Conservation (phyloP, 345 rosid genomes). For the Rhizophora mangle region DNA sequence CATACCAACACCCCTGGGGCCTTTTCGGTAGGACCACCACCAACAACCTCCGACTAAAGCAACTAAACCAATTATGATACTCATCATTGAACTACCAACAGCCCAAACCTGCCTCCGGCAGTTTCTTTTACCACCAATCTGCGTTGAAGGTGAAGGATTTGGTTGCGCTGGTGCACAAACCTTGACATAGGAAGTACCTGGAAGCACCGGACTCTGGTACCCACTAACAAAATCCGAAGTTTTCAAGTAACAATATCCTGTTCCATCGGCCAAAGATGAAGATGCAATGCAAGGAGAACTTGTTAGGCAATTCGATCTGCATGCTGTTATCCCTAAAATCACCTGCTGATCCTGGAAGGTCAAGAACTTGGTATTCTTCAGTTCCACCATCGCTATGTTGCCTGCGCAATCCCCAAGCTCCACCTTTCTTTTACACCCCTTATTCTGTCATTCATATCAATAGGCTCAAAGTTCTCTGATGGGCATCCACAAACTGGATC, state of each 20-base stretch:
- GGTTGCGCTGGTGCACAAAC: slow-evolving; percentile 49
- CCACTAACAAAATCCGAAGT: slow-evolving; percentile 49
- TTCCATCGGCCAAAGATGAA: slow-evolving; percentile 53
- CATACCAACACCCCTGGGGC: slow-evolving; percentile 33
- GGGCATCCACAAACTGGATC: slow-evolving; percentile 59
- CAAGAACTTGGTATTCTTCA: slow-evolving; percentile 41
- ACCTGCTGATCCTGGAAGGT: slow-evolving; percentile 34
- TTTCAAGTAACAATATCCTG: slow-evolving; percentile 56
- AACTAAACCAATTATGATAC: slow-evolving; percentile 31
- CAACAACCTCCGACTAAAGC: slow-evolving; percentile 42
- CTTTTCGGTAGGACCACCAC: slow-evolving; percentile 49
- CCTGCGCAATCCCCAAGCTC: slow-evolving; percentile 48
- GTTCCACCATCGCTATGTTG: slow-evolving; percentile 43
- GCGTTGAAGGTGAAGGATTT: slow-evolving; percentile 25
- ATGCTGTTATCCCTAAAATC: slow-evolving; percentile 40
- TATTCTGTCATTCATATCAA: slow-evolving; percentile 41
- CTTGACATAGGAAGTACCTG: slow-evolving; percentile 54
- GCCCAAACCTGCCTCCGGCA: slow-evolving; percentile 36
- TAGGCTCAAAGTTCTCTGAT: slow-evolving; percentile 50
- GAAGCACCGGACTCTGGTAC: slow-evolving; percentile 44
- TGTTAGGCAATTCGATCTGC: slow-evolving; percentile 46
- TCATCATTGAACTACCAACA: slow-evolving; percentile 30
- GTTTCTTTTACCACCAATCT: slow-evolving; percentile 12
- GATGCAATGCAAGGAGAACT: slow-evolving; percentile 50
- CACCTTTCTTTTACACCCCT: slow-evolving; percentile 54